Base-by-base conservation (phyloP, 2,329 filamentous ascomycete species). In the Alternaria postmessia region DNA sequence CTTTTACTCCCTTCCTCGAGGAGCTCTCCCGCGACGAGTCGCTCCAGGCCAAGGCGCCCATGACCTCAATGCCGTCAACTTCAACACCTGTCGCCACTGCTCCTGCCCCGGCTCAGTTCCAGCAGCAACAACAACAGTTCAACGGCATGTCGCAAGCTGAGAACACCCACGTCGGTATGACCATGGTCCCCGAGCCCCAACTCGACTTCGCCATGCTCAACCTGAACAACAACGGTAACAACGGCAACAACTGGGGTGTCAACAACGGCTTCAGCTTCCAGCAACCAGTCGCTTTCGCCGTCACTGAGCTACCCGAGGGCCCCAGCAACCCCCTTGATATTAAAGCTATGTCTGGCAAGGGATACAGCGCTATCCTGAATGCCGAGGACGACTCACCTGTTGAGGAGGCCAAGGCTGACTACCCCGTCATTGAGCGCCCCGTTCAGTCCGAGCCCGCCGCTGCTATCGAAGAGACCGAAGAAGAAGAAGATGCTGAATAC, bases 151-250 rank as follows among this genome's bases (percentile, higher is more conserved):
- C 75, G 43, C 74, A 74, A 56, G 56, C 89, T 65, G 89, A 91
- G 75, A 90, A 79, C 67, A 77, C 82, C 26, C 85, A 87, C 59
- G 81, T 94, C 66, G 89, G 89, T 73, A 91, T 96, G 86, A 88
- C 91, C 59, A 91, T 94, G 86, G 88, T 96, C 47, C 92, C 93
- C 1, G 93, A 96, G 79, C 88, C 91, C 69, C 84, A 82, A 53
- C 84, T 93, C 78, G 91, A 96, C 72, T 89, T 93, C 70, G 87
- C 89, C 54, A 87, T 90, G 80, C 85, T 95, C 70, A 86, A 87
- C 70, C 78, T 93, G 46, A 78, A 76, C 58, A 78, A 42, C 22
- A 22, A 22, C 11, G 77, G 75, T 22, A 78, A 76, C 71, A 75
- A 72, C 66, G 72, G 71, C 62, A 76, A 70, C 71, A 81, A 75